Conservation (phyloP, 129 eudicot species). For the Arctium lappa region DNA sequence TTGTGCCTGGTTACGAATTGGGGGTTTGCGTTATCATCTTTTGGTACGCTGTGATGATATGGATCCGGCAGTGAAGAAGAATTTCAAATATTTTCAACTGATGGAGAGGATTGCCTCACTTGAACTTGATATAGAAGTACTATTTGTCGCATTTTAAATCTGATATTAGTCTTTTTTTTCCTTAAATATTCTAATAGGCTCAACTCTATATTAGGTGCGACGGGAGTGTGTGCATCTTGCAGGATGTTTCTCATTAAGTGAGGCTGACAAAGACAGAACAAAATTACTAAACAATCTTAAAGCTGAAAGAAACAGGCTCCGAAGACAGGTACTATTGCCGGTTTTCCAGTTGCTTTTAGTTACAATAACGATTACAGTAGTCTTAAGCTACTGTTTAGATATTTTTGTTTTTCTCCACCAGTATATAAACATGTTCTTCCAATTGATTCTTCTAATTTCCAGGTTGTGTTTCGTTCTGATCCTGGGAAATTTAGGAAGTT, state of each 20-base stretch:
- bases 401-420: not conserved
- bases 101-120: constrained; percentile 61
- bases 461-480: constrained; percentile 74
- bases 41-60: constrained; percentile 67
- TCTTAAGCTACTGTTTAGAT: not conserved
- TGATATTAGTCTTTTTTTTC: not conserved
- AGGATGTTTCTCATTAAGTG: constrained; percentile 46
- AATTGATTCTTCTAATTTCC: constrained; percentile 9
- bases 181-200: constrained; percentile 3
- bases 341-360: not conserved
- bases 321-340: constrained; percentile 38
- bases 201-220: constrained; percentile 50
- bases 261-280: constrained; percentile 37
- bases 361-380: not conserved
- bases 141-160: not conserved
- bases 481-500: constrained; percentile 56
- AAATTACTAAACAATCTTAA: constrained; percentile 44
- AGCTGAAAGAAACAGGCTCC: constrained; percentile 52
- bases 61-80: constrained; percentile 84
- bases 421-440: not conserved
- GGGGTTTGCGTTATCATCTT: constrained; percentile 75
- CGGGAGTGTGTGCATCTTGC: constrained; percentile 57
- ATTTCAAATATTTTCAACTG: constrained; percentile 50
- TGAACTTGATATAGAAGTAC: constrained; percentile 75
- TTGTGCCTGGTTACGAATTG: constrained; percentile 73